Evolutionary conservation across 805 yeast genomes (phyloP), one percentile per base, ranked within the genome.

Genomic region (Ogataea ganodermae): DNA sequence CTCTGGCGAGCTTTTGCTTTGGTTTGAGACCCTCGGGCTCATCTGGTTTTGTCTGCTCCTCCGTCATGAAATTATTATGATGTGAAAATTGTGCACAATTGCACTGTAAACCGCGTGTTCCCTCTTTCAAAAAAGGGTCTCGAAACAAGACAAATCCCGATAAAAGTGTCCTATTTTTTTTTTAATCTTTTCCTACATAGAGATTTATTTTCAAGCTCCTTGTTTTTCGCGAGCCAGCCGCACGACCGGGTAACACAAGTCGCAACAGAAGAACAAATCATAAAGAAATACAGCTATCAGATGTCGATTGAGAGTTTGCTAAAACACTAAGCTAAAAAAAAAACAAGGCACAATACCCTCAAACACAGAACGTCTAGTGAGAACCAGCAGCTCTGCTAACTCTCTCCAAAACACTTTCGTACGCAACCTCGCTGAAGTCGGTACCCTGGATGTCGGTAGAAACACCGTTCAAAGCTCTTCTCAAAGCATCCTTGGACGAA

Each of bases 381-480:
- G 79, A 73, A 43, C 83, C 84, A 55, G 90, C 87, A 66, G 88
- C 91, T 71, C 83, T 84, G 68, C 89, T 81, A 61, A 91, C 97
- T 70, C 75, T 86, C 66, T 88, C 97, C 70, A 91, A 80, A 50
- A 94, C 94, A 57, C 91, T 78, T 68, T 92, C 99, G 72, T 86
- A 89, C 56, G 96, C 88, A 59, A 94, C 97, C 79, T 94, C 99
- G 53, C 95, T 84, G 74, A 84, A 91, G 72, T 94, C 99, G 50
- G 99, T 94, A 67, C 98, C 99, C 78, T 94, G 99, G 65, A 94
- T 79, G 67, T 94, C 99, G 59, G 96, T 71, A 48, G 97, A 76
- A 59, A 94, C 83, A 72, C 99, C 99, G 70, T 88, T 92, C 67
- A 94, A 79, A 48, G 99, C 92, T 75, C 96, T 89, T 80, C 98